Evolutionary conservation across 768 basidiomycete species (phyloP), one percentile per base, ranked within the genome.

Genomic region (Mycena galopus): DNA sequence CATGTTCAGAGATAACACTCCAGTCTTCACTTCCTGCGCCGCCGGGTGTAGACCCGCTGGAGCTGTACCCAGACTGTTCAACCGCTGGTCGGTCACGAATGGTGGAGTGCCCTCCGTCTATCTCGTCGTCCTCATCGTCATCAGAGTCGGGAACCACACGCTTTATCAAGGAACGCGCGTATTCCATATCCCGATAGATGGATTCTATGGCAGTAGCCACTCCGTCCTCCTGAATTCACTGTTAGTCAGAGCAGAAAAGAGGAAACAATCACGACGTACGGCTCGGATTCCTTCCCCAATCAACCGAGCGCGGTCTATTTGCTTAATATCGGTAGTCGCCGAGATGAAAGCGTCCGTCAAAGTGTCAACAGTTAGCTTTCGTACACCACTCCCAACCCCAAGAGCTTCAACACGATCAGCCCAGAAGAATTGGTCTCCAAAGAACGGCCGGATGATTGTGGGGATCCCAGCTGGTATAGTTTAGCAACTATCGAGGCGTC

Each of bases 401-500:
- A 99, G 88, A 2, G 96, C 96, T 81, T 98, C 96, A n/a, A 98
- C 96, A 32, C 97, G 93, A 81, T 99, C 96, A 4, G 96, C 95
- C 96, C 96, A 99, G 84, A 98, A 97, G 80, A 93, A 95, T 77
- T 98, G 97, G 80, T 98, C 97, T 3, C 98, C 97, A 77, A 99
- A 99, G 88, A 99, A 99, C 0, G 98, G 97, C 73, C 92, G 92
- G 79, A 99, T 96, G 77, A 99, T 94, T 1, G 97, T 99, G 1
- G 98, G 97, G 63, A 96, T 94, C 10, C 96, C 96, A 71, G 95
- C 95, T 94, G 76, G 10, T 73, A 47, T 35, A 50, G 1, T 42
- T 57, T 1, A 65, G 32, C 56, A 58, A 53, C 8, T 35, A 27
- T 23, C 62, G 10, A 71, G 33, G 67, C 57, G 53, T 23, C 53